A percentile compares a stretch with the other conserved stretches of the same genome.
Evolutionary conservation across 2,329 filamentous ascomycete genomes (phyloP).

Genomic region (Epichloe gansuensis): DNA sequence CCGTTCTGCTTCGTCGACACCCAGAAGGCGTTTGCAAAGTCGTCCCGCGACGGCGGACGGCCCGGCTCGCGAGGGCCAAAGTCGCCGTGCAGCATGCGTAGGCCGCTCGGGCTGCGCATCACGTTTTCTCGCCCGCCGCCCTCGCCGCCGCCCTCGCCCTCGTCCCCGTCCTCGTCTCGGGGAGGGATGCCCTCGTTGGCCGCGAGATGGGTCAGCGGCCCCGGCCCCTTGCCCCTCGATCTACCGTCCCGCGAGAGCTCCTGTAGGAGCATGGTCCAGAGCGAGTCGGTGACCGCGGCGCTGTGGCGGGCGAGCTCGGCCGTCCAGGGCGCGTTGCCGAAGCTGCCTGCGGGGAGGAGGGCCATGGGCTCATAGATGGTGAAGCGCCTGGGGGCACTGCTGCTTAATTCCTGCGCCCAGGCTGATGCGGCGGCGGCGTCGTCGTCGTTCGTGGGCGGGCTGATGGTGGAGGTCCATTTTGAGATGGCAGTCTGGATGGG

Average conservation of each 20-base stretch:
- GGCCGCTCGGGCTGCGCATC: constrained; percentile 58
- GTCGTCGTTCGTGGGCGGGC: background rate
- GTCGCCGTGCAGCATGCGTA: constrained; percentile 59
- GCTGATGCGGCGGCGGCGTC: background rate
- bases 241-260: constrained; percentile 31
- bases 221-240: constrained; percentile 14
- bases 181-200: constrained; percentile 50
- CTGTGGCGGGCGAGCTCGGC: constrained; percentile 19
- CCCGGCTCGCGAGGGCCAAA: constrained; percentile 46
- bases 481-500: constrained; percentile 22
- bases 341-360: constrained; percentile 47
- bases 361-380: constrained; percentile 49
- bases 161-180: constrained; percentile 16
- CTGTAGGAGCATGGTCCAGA: constrained; percentile 39
- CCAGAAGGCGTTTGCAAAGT: constrained; percentile 66
- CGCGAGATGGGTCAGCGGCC: constrained; percentile 41
- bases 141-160: constrained; percentile 1
- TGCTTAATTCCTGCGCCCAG: constrained; percentile 21
- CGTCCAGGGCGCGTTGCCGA: constrained; percentile 31
- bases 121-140: constrained; percentile 43
- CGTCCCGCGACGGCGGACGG: constrained; percentile 24
- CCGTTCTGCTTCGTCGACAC: constrained; percentile 65
- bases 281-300: constrained; percentile 13
- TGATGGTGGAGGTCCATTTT: constrained; percentile 15
- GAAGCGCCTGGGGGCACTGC: constrained; percentile 42